Evolutionary conservation across 306 rosid species (phyloP).

Genomic region (Lablab purpureus): DNA sequence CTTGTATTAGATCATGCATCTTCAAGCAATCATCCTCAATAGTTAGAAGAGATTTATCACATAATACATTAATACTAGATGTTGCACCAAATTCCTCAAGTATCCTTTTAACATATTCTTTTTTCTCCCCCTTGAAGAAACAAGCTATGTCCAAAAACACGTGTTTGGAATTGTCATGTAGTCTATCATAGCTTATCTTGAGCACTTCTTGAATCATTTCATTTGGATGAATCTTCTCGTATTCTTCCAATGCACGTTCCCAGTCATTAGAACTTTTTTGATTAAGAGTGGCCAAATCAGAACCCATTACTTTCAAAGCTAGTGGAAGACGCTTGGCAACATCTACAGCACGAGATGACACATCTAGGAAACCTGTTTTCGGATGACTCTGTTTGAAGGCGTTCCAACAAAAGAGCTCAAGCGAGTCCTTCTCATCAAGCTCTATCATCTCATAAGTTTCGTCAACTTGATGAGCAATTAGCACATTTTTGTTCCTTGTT

Average conservation of each 20-base stretch:
- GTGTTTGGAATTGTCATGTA: neutral
- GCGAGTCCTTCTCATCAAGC: neutral
- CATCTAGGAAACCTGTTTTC: neutral
- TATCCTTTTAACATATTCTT: slow-evolving; percentile 5
- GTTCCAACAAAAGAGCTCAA: slow-evolving; percentile 29
- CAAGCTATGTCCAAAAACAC: slow-evolving; percentile 37
- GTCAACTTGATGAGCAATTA: neutral
- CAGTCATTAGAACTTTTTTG: neutral
- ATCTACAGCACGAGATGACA: neutral
- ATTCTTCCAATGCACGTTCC: neutral
- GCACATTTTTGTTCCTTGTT: slow-evolving; percentile 37
- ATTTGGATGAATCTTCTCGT: neutral
- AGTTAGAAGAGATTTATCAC: slow-evolving; percentile 6
- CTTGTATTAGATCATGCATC: slow-evolving; percentile 39
- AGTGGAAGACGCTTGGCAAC: slow-evolving; percentile 27
- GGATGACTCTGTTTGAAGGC: slow-evolving; percentile 19
- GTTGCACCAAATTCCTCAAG: neutral
- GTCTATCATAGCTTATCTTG: slow-evolving; percentile 5
- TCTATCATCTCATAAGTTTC: slow-evolving; percentile 16
- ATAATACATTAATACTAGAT: neutral
- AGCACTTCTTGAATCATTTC: slow-evolving; percentile 11
- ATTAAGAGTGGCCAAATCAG: neutral
- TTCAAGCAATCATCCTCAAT: neutral
- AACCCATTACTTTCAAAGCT: slow-evolving; percentile 28
- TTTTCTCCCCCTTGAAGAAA: slow-evolving; percentile 38